Base-by-base conservation (phyloP, 257 asterid species). In the Salvia hispanica region DNA sequence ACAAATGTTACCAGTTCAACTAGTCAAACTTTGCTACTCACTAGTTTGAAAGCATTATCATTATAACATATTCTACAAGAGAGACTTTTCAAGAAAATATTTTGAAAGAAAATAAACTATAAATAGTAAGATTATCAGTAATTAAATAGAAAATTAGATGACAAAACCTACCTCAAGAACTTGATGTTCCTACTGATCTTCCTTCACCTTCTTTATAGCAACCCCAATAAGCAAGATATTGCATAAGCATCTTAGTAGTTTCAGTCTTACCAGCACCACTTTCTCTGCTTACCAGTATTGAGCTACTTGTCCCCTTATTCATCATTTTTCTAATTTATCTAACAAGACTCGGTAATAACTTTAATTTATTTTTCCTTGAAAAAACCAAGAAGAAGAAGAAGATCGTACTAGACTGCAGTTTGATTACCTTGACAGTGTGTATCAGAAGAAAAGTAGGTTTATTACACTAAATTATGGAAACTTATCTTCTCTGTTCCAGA, bases 221-320 rank as follows among this genome's bases (percentile, higher is more conserved):
- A 60, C 97, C 97, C 86, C 88, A 76, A 85, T 78, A 85, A 53
- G 97, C 96, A 73, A 91, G 89, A 76, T 88, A 91, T 14, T 68
- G 87, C 97, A 91, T 91, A 76, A 91, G 96, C 97, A 91, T 91
- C 90, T 86, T 88, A 54, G 97, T 86, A 43, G 96, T 91, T 86
- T 91, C 95, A 50, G 97, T 91, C 85, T 91, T 91, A 69, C 97
- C 96, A 18, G 97, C 95, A 52, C 96, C 97, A 79, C 97, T 91
- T 86, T 91, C 97, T 74, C 97, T 96, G 43, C 96, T 91, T 47
- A 91, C 97, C 75, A 91, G 72, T 71, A 88, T 91, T 39, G 97
- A 88, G 78, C 88, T 88, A 76, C 90, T 88, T 81, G 74, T 83
- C 11, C 90, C 95, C 83, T 91, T 95, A 57, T 82, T 85, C 61